These are phyloP conservation scores for Samsoniella hepiali DNA, from an alignment of 2,329 filamentous ascomycete species.

Conservation along the genomic window DNA sequence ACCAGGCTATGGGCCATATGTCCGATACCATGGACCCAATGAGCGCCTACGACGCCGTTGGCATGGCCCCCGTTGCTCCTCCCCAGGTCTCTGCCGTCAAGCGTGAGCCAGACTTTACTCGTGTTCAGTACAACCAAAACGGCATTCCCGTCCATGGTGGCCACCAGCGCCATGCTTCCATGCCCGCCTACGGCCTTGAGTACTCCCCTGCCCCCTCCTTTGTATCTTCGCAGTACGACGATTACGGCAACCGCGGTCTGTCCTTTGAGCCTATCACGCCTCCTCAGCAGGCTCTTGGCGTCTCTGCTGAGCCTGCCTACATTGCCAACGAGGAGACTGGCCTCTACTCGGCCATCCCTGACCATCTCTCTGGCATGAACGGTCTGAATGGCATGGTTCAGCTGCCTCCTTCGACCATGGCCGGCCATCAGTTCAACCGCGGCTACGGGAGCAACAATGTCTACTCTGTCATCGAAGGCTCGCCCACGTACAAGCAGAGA, in stretches of 20 bases:
- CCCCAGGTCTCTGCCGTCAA: conserved; percentile 70
- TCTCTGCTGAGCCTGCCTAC: conserved; percentile 87
- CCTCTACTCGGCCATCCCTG: conserved; percentile 90
- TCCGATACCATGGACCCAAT: conserved; percentile 68
- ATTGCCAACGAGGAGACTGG: conserved; percentile 98
- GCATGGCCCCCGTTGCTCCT: conserved; percentile 66
- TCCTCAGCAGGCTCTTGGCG: conserved; percentile 80
- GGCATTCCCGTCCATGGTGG: conserved; percentile 78
- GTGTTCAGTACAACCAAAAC: conserved; percentile 88
- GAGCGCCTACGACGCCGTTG: conserved; percentile 65
- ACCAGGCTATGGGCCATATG: conserved; percentile 54
- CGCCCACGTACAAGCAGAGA: conserved; percentile 97
- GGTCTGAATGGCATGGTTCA: conserved; percentile 87
- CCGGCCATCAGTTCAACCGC: conserved; percentile 74
- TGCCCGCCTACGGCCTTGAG: conserved; percentile 91
- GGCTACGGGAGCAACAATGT: conserved; percentile 73
- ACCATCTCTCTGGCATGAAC: conserved; percentile 69
- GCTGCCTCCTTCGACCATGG: conserved; percentile 79
- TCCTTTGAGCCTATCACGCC: conserved; percentile 97
- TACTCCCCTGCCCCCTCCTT: conserved; percentile 98
- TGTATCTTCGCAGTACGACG: conserved; percentile 96
- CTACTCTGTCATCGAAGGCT: conserved; percentile 95
- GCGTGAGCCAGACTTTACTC: conserved; percentile 79
- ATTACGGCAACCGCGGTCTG: conserved; percentile 93
- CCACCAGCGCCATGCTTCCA: conserved; percentile 94